A percentile compares a stretch with the other conserved stretches of the same genome.
Evolutionary conservation across 306 rosid species (phyloP).

Genomic region (Fragaria iinumae): DNA sequence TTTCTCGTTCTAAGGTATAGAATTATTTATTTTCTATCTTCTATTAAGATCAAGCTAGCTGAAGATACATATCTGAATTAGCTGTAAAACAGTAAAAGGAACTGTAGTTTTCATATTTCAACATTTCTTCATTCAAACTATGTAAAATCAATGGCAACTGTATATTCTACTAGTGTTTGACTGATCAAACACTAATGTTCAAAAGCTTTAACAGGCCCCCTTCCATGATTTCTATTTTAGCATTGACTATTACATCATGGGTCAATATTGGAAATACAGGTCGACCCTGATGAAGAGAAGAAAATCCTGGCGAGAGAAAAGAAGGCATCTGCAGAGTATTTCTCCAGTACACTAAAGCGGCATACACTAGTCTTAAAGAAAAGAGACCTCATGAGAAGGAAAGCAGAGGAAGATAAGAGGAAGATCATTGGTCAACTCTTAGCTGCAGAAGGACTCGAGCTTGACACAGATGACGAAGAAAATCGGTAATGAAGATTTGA

Average conservation of each 20-base stretch:
- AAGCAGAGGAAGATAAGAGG: constrained; percentile 76
- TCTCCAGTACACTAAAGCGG: constrained; percentile 71
- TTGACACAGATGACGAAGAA: constrained; percentile 71
- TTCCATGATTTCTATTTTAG: background rate
- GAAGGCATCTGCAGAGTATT: constrained; percentile 72
- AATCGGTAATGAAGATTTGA: constrained; percentile 27
- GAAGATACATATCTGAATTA: background rate
- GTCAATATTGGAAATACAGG: constrained; percentile 43
- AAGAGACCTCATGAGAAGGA: constrained; percentile 77
- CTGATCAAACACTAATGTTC: background rate
- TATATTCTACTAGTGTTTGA: background rate
- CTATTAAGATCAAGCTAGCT: background rate
- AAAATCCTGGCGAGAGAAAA: constrained; percentile 82
- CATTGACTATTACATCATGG: background rate
- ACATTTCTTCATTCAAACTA: background rate
- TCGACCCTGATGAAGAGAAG: constrained; percentile 81
- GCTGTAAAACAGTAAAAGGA: background rate
- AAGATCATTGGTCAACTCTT: constrained; percentile 60
- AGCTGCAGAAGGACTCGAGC: constrained; percentile 95
- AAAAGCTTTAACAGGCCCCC: background rate
- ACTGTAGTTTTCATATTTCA: background rate
- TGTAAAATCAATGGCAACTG: background rate
- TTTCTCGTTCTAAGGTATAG: constrained; percentile 87
- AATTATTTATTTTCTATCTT: background rate
- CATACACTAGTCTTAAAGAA: constrained; percentile 77